phyloP scores from a whole-genome alignment of 176 grass and related monocot species.

The Olyra latifolia region DNA sequence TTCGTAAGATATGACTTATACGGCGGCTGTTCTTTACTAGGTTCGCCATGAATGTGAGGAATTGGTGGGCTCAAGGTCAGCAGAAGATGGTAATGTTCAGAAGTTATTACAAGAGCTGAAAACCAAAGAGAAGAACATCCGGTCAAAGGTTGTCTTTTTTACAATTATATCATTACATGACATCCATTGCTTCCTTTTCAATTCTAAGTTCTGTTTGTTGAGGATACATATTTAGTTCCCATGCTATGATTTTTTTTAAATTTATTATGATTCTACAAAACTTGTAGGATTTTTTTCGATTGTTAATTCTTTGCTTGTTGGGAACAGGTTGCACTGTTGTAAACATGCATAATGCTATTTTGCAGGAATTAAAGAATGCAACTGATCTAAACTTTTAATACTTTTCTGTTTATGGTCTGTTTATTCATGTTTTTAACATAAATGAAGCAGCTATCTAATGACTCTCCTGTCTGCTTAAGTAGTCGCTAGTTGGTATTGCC shows the following conservation, averaged over 20 bases:
- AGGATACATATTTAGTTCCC: background rate
- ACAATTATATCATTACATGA: background rate
- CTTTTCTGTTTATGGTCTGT: background rate
- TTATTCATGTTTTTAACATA: background rate
- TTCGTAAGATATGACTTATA: background rate
- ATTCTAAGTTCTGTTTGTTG: slow-evolving; percentile 9
- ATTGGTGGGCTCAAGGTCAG: slow-evolving; percentile 49
- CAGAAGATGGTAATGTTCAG: slow-evolving; percentile 43
- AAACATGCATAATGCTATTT: background rate
- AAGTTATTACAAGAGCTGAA: slow-evolving; percentile 61
- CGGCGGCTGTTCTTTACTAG: slow-evolving; percentile 36
- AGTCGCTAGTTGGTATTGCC: background rate
- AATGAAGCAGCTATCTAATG: background rate
- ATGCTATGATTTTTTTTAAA: background rate
- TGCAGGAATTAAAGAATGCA: background rate
- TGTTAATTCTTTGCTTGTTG: background rate
- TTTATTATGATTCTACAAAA: background rate
- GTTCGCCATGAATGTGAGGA: slow-evolving; percentile 75
- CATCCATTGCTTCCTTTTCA: slow-evolving; percentile 18
- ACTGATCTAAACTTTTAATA: background rate
- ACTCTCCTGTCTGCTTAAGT: background rate
- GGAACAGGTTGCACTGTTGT: background rate
- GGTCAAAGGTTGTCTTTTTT: slow-evolving; percentile 54
- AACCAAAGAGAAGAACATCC: slow-evolving; percentile 54
- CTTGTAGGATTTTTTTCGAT: background rate